A percentile compares a stretch with the other conserved stretches of the same genome.
These are phyloP conservation scores for Orychophragmus violaceus DNA, from an alignment of 345 rosid species.

Conservation along the genomic window DNA sequence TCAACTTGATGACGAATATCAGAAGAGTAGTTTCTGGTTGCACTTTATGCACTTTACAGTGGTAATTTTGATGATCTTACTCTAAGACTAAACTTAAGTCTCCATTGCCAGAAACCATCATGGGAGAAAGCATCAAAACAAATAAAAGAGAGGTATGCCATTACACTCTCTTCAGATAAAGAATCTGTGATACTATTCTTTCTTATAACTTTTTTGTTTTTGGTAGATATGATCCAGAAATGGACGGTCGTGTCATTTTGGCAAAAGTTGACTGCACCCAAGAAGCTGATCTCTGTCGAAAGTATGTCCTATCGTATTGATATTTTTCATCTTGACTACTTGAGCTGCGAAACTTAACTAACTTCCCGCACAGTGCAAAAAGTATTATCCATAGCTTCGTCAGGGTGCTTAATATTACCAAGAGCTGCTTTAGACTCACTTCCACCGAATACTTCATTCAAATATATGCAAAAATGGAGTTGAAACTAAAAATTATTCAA, in stretches of 20 bases:
- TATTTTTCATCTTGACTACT: not conserved
- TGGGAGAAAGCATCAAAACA: constrained; percentile 95
- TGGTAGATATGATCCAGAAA: constrained; percentile 85
- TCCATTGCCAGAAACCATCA: constrained; percentile 75
- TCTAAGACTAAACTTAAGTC: not conserved
- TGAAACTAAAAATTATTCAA: not conserved
- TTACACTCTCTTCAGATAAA: not conserved
- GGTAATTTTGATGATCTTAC: not conserved
- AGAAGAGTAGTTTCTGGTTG: not conserved
- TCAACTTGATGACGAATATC: not conserved
- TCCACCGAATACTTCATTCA: not conserved
- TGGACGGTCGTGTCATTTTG: constrained; percentile 84
- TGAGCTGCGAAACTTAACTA: not conserved
- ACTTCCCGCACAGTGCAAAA: not conserved
- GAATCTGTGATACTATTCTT: not conserved
- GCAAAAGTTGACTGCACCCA: constrained; percentile 86
- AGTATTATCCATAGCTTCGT: not conserved
- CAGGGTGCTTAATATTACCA: not conserved
- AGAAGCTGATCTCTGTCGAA: constrained; percentile 76
- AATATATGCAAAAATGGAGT: not conserved
- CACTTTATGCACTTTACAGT: not conserved
- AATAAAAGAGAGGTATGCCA: constrained; percentile 64
- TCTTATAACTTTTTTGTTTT: constrained; percentile 11
- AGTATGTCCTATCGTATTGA: constrained; percentile 42
- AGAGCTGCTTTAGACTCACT: not conserved